Evolutionary conservation across 164 flowering plant genomes (phyloP), one percentile per base, ranked within the genome.

Genomic region (Liquidambar formosana): DNA sequence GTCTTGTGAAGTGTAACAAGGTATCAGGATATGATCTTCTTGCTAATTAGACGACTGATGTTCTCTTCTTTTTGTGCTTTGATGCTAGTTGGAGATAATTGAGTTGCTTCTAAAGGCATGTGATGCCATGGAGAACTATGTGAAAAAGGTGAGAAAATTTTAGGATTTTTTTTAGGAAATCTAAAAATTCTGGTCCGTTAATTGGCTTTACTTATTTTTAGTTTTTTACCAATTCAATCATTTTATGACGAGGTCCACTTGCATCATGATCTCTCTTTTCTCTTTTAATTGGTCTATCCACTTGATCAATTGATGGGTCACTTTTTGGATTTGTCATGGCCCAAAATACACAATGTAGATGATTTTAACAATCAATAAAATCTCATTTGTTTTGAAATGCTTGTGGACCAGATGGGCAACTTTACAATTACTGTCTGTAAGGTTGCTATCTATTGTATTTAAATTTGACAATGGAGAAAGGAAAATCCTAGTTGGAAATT

Each of bases 51-150:
- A 51, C 18, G 38, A 11, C 67, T 57, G 8, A 10, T 48, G 41
- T 63, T 48, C 28, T 27, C 18, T 64, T 19, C 49, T 43, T 47
- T 71, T 44, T 43, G 54, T 11, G n/a, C n/a, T n/a, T 47, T 70
- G 12, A 5, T 76, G 46, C 43, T 92, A 93, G 98, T 72, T 96
- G 28, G 95, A 91, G 62, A 80, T 96, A 59, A 57, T 96, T 56
- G 80, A 84, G 79, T 1, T 77, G 33, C 91, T 96, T 68, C 75
- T 96, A 57, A 93, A 90, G 86, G 88, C 62, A 67, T 96, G 99
- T 51, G 69, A 83, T 26, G 75, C 86, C 14, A 61, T 85, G 73
- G 78, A 86, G 64, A 71, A 67, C 52, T 71, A 78, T 69, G 84
- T 41, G 44, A 79, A 82, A 70, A 76, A 93, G 98, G 98, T 96